Percentiles rank a stretch among this genome's conserved stretches.
Evolutionary conservation across 805 yeast species (phyloP).

Genomic region (Nakazawaea ishiwadae): DNA sequence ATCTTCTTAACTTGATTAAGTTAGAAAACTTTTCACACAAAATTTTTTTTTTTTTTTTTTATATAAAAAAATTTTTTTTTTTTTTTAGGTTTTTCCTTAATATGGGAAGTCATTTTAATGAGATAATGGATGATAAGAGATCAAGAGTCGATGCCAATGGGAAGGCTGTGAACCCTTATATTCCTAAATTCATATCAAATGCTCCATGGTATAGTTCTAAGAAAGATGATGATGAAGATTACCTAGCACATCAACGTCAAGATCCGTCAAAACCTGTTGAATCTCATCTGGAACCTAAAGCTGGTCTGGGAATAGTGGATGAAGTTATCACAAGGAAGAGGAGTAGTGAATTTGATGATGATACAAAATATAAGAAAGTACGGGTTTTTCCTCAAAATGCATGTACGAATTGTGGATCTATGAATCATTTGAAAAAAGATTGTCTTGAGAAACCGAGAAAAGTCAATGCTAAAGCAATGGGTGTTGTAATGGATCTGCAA

Average conservation of each 20-base stretch:
- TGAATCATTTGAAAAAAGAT: conserved; percentile 44
- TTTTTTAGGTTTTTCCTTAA: background rate
- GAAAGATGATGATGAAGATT: conserved; percentile 28
- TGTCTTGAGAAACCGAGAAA: conserved; percentile 56
- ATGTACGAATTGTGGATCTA: conserved; percentile 58
- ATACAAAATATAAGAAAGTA: conserved; percentile 10
- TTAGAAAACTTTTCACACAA: conserved; percentile 1
- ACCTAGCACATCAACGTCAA: conserved; percentile 54
- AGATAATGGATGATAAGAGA: background rate
- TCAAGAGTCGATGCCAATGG: conserved; percentile 34
- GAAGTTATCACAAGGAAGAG: conserved; percentile 20
- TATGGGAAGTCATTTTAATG: background rate
- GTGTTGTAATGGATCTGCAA: conserved; percentile 13
- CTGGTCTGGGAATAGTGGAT: conserved; percentile 57
- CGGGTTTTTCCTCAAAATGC: conserved; percentile 25
- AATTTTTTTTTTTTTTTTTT: background rate
- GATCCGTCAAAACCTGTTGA: conserved; percentile 35
- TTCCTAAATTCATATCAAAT: conserved; percentile 34
- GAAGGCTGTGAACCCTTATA: conserved; percentile 31
- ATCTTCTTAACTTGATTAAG: too few relatives aligned
- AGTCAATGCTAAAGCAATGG: conserved; percentile 21
- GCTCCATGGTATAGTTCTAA: conserved; percentile 36
- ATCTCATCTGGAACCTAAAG: conserved; percentile 44
- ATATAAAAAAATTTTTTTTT: too few relatives aligned
- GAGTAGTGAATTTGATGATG: conserved; percentile 6